These are phyloP conservation scores for Prunus yedoensis DNA, from an alignment of 331 rosid species.

Conservation along the genomic window DNA sequence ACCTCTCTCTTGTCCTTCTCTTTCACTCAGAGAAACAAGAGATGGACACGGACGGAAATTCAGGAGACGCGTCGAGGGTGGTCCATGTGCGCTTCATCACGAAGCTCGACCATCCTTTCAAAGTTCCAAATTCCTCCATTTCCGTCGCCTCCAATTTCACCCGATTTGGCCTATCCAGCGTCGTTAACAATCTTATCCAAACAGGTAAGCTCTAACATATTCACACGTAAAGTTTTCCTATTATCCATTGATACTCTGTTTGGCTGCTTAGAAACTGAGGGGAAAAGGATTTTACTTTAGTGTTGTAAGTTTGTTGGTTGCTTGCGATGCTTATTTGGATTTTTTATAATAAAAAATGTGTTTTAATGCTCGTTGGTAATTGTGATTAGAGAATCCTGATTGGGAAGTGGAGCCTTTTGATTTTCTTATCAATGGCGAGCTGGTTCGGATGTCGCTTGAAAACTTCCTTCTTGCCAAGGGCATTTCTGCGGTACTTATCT, in stretches of 20 bases:
- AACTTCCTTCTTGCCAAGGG: constrained; percentile 82
- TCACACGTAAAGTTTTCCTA: not conserved
- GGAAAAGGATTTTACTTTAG: not conserved
- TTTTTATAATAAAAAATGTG: not conserved
- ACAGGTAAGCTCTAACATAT: constrained; percentile 22
- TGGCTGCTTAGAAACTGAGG: not conserved
- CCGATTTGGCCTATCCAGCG: constrained; percentile 70
- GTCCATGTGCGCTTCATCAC: constrained; percentile 79
- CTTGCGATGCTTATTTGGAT: not conserved
- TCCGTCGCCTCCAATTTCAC: constrained; percentile 70
- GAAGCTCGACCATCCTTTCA: constrained; percentile 47
- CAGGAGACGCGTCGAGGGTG: constrained; percentile 42
- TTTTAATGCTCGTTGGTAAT: not conserved
- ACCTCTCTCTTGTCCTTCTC: not conserved
- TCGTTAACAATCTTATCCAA: constrained; percentile 68
- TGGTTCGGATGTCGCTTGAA: constrained; percentile 81
- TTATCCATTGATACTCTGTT: not conserved
- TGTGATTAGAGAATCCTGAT: constrained; percentile 47
- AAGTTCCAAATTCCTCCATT: constrained; percentile 50
- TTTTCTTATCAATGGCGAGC: constrained; percentile 84
- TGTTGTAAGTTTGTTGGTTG: not conserved
- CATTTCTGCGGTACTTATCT: constrained; percentile 65
- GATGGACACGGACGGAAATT: constrained; percentile 48
- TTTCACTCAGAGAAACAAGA: not conserved
- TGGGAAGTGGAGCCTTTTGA: constrained; percentile 69